Percentiles rank a stretch among this genome's conserved stretches.
Evolutionary conservation across 2,329 filamentous ascomycete genomes (phyloP).

Genomic region (Aspergillus sp.): DNA sequence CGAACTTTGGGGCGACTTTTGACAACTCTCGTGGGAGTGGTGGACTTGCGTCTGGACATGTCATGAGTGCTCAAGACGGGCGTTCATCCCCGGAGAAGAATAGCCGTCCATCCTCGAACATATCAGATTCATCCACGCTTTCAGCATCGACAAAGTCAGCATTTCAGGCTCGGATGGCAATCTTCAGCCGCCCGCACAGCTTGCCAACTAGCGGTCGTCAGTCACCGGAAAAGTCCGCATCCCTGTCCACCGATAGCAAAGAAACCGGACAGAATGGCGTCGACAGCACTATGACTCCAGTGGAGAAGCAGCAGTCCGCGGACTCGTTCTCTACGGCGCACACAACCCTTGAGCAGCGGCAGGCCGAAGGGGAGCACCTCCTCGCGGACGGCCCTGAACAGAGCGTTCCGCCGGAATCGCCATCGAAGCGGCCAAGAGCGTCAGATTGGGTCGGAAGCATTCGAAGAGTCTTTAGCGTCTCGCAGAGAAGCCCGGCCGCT

Average conservation of each 20-base stretch:
- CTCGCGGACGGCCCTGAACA: slow-evolving; percentile 35
- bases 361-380: slow-evolving; percentile 44
- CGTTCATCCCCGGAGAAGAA: slow-evolving; percentile 42
- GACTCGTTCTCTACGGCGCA: slow-evolving; percentile 45
- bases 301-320: slow-evolving; percentile 32
- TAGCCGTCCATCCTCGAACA: slow-evolving; percentile 47
- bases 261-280: slow-evolving; percentile 14
- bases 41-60: slow-evolving; percentile 1
- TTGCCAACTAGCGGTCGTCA: slow-evolving; percentile 15
- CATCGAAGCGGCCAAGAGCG: slow-evolving; percentile 39
- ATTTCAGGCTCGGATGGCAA: slow-evolving; percentile 10
- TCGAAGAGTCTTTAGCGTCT: slow-evolving; percentile 50
- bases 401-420: slow-evolving; percentile 16
- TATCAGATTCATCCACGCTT: slow-evolving; percentile 46
- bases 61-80: slow-evolving; percentile 14
- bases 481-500: slow-evolving; percentile 19
- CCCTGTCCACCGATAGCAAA: slow-evolving; percentile 12
- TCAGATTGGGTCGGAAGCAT: slow-evolving; percentile 62
- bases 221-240: slow-evolving; percentile 16
- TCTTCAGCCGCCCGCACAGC: slow-evolving; percentile 14
- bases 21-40: neutral
- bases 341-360: slow-evolving; percentile 41
- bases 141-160: slow-evolving; percentile 26
- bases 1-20: slow-evolving; percentile 12
- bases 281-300: slow-evolving; percentile 16